These are phyloP conservation scores for Penicillium paxilli DNA, from an alignment of 495 filamentous ascomycete genomes.

Conservation along the genomic window DNA sequence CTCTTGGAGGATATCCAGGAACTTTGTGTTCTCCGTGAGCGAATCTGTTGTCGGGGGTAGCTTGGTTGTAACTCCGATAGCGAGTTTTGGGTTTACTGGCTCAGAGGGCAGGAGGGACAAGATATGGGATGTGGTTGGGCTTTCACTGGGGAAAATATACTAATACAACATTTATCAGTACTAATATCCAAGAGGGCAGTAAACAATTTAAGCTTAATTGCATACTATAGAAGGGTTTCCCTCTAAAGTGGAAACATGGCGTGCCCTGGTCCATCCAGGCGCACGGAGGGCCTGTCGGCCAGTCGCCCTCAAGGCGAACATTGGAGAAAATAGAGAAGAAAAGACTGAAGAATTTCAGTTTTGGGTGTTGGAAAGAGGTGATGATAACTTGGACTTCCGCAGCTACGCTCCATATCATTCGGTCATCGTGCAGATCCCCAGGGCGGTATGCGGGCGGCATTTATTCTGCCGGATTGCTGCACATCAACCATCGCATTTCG, in stretches of 20 bases:
- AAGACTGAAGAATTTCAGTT: too few species aligned
- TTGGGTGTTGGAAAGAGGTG: too few species aligned
- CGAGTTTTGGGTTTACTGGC: constrained; percentile 65
- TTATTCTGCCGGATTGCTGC: background rate
- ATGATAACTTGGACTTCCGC: background rate
- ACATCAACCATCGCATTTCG: background rate
- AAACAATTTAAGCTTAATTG: background rate
- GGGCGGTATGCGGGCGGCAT: background rate
- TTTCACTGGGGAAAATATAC: constrained; percentile 68
- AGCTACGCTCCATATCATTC: background rate
- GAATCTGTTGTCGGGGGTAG: constrained; percentile 76
- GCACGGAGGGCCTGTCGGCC: constrained; percentile 18
- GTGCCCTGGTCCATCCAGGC: constrained; percentile 29
- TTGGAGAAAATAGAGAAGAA: too few species aligned
- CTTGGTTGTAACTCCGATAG: constrained; percentile 72
- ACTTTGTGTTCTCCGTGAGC: constrained; percentile 74
- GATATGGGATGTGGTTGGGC: constrained; percentile 47
- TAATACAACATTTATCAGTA: constrained; percentile 33
- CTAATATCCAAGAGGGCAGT: background rate
- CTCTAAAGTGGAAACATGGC: constrained; percentile 52
- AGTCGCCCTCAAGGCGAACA: constrained; percentile 28
- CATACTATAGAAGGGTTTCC: constrained; percentile 57
- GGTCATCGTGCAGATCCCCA: background rate
- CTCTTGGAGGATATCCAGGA: constrained; percentile 71
- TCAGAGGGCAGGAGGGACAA: constrained; percentile 74